These are phyloP conservation scores for Coleophoma eucalyptorum DNA, from an alignment of 2,329 filamentous ascomycete genomes.

Conservation along the genomic window DNA sequence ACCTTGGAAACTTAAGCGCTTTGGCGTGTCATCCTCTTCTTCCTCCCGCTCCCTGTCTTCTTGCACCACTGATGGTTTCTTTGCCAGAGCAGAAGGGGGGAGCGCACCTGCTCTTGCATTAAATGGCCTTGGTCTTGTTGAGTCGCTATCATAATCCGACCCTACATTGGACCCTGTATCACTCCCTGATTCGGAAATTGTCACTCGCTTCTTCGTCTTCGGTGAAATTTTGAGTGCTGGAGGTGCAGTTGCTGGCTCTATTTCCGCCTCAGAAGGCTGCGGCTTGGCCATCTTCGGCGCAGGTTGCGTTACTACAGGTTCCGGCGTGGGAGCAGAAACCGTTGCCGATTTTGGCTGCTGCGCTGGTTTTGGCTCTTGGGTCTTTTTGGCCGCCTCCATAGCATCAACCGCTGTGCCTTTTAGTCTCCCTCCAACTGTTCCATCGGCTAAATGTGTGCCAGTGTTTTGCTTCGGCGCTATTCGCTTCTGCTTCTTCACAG, in stretches of 20 bases:
- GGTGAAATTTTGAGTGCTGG: not conserved
- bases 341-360: not conserved
- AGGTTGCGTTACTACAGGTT: not conserved
- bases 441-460: constrained; percentile 39
- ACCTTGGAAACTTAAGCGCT: constrained; percentile 2
- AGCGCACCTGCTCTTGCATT: constrained; percentile 15
- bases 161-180: constrained; percentile 20
- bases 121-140: constrained; percentile 6
- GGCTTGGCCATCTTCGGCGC: not conserved
- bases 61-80: constrained; percentile 40
- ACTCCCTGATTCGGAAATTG: constrained; percentile 19
- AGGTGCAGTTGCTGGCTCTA: constrained; percentile 4
- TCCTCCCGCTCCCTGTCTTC: constrained; percentile 42
- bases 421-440: constrained; percentile 48
- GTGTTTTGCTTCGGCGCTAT: constrained; percentile 25
- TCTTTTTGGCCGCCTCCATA: constrained; percentile 14
- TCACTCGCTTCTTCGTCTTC: constrained; percentile 15
- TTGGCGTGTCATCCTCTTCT: constrained; percentile 23
- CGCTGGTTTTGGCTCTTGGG: not conserved
- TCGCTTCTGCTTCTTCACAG: constrained; percentile 35
- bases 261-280: not conserved
- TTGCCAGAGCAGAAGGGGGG: constrained; percentile 14
- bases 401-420: constrained; percentile 43
- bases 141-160: constrained; percentile 26
- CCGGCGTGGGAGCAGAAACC: constrained; percentile 2